These are phyloP conservation scores for Oryza glumipatula DNA, from an alignment of 176 grass and related monocot species.

Conservation along the genomic window DNA sequence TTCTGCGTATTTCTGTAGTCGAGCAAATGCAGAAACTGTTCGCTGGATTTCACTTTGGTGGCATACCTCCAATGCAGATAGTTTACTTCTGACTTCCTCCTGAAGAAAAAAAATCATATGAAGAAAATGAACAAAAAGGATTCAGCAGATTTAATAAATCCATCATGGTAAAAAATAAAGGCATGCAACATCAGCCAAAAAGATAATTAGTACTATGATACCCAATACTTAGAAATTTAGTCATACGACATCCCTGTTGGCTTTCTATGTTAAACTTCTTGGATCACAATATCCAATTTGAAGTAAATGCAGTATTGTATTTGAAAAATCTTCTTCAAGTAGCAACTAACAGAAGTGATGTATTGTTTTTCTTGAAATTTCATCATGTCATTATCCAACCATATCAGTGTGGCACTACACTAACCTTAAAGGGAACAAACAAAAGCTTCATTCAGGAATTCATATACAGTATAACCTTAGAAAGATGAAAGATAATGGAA, in stretches of 20 bases:
- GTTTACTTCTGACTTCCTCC: conserved; percentile 73
- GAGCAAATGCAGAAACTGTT: conserved; percentile 55
- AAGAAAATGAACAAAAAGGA: conserved; percentile 21
- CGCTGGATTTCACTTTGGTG: conserved; percentile 75
- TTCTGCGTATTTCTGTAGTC: conserved; percentile 73
- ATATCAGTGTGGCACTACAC: background rate
- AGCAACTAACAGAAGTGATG: background rate
- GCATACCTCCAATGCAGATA: conserved; percentile 53
- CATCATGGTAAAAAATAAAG: conserved; percentile 18
- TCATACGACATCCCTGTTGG: background rate
- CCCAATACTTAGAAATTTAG: conserved; percentile 7
- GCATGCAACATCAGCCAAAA: conserved; percentile 17
- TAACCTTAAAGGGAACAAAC: background rate
- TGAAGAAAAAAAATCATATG: conserved; percentile 42
- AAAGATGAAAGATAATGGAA: conserved; percentile 1
- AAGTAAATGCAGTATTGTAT: background rate
- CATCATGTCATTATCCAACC: background rate
- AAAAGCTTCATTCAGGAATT: conserved; percentile 1
- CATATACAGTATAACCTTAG: background rate
- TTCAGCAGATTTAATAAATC: background rate
- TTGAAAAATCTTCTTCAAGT: background rate
- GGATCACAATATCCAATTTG: background rate
- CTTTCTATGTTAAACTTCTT: conserved; percentile 27
- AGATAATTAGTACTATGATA: background rate
- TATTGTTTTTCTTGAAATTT: conserved; percentile 1